A percentile compares a stretch with the other conserved stretches of the same genome.
Evolutionary conservation across 805 yeast species (phyloP).

Genomic region (Zygotorulaspora chibaensis): DNA sequence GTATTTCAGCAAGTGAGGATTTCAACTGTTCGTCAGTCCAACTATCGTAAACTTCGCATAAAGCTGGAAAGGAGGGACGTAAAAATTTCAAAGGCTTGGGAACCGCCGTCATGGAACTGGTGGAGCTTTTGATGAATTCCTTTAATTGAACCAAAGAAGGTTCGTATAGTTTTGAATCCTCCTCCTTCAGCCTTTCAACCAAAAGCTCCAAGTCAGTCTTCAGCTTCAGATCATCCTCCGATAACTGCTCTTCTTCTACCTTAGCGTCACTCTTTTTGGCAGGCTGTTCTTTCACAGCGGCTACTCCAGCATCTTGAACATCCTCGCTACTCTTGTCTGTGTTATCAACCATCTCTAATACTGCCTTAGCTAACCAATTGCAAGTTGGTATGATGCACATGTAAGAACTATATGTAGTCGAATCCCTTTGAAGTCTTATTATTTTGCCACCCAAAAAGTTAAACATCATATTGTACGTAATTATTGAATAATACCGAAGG

Average conservation of each 20-base stretch:
- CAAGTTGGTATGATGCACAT: background rate
- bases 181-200: slow-evolving; percentile 70
- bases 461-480: background rate
- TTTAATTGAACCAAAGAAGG: slow-evolving; percentile 68
- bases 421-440: background rate
- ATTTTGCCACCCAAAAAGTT: slow-evolving; percentile 1
- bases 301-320: slow-evolving; percentile 11
- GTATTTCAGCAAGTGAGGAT: slow-evolving; percentile 71
- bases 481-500: background rate
- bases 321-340: slow-evolving; percentile 14
- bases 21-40: slow-evolving; percentile 56
- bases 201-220: slow-evolving; percentile 82
- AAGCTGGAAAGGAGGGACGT: slow-evolving; percentile 75
- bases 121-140: slow-evolving; percentile 78
- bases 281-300: slow-evolving; percentile 13
- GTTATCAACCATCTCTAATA: slow-evolving; percentile 17
- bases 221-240: slow-evolving; percentile 88
- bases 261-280: slow-evolving; percentile 28
- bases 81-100: slow-evolving; percentile 97
- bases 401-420: background rate
- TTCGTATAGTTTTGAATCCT: slow-evolving; percentile 44
- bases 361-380: background rate
- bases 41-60: slow-evolving; percentile 58
- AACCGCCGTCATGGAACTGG: slow-evolving; percentile 98
- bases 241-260: slow-evolving; percentile 69